Evolutionary conservation across 1,284 basidiomycete species (phyloP), one percentile per base, ranked within the genome.

Genomic region (Ganoderma lingzhi): DNA sequence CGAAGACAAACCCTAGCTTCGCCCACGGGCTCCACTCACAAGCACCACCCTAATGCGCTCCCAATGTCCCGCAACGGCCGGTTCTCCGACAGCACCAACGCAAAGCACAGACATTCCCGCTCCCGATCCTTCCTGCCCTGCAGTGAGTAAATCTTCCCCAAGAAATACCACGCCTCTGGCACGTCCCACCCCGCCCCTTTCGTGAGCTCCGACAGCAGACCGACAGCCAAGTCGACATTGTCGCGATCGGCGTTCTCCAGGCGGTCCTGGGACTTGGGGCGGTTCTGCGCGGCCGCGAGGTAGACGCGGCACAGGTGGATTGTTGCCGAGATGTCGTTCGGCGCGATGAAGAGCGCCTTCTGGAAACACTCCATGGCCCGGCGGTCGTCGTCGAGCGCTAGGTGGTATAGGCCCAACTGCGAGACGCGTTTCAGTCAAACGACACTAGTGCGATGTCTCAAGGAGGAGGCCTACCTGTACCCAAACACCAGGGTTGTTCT

Each of bases 111-210:
- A 77, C 93, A 95, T 77, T 96, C 94, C 66, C 88, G 84, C 76
- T 94, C 93, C 62, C 89, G 83, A 63, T 90, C 89, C 74, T 85
- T 87, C 62, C 92, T 85, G 0, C 89, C 92, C 75, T 94, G 94
- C 73, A 89, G 76, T 48, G 90, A 89, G 76, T 93, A 93, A 23
- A 94, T 93, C 77, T 90, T 92, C 6, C 90, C 93, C 8, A 98
- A 85, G 78, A 91, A 92, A 79, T 92, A 97, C 96, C 96, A 98
- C 35, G 94, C 96, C 79, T 98, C 96, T 0, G 95, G 89, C 2
- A 93, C 87, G 78, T 97, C 93, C 95, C 96, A 98, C 5, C 92
- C 96, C 0, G 83, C 79, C 0, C 90, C 89, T 23, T 85, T 83
- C 1, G 90, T 89, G 66, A 92, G 76, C 71, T 90, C 87, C 0